These are phyloP conservation scores for Phytophthora lateralis DNA, from an alignment of 352 stramenopile species.

Conservation along the genomic window DNA sequence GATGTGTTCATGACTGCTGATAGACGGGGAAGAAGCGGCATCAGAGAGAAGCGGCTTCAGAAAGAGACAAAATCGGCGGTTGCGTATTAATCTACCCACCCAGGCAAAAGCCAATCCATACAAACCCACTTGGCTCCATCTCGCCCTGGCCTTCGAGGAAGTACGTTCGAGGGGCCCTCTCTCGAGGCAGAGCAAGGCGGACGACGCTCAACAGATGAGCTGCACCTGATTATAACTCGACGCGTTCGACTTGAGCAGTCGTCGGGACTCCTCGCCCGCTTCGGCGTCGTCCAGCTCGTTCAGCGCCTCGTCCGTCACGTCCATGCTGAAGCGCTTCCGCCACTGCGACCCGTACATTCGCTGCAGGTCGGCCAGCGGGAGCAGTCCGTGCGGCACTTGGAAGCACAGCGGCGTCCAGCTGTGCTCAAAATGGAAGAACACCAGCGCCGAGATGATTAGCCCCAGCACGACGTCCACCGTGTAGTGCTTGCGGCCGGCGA, in stretches of 20 bases:
- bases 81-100: constrained; percentile 15
- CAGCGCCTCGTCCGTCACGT: constrained; percentile 47
- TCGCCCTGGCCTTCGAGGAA: constrained; percentile 21
- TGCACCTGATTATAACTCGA: constrained; percentile 45
- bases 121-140: constrained; percentile 12
- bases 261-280: constrained; percentile 26
- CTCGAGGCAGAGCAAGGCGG: constrained; percentile 19
- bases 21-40: background rate
- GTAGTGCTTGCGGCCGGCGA: constrained; percentile 78
- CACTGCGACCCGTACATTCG: constrained; percentile 34
- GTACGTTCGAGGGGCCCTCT: constrained; percentile 20
- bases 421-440: constrained; percentile 86
- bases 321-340: constrained; percentile 60
- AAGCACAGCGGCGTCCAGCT: constrained; percentile 66
- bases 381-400: constrained; percentile 37
- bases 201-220: constrained; percentile 45
- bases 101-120: constrained; percentile 13
- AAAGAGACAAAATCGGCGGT: constrained; percentile 9
- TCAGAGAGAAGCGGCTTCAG: constrained; percentile 1
- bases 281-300: constrained; percentile 49
- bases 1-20: too few species aligned
- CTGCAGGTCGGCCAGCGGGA: constrained; percentile 41
- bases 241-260: constrained; percentile 40
- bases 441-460: constrained; percentile 61
- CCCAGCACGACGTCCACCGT: constrained; percentile 81